These are phyloP conservation scores for Lenzites betulinus DNA, from an alignment of 768 basidiomycete genomes.

Conservation along the genomic window DNA sequence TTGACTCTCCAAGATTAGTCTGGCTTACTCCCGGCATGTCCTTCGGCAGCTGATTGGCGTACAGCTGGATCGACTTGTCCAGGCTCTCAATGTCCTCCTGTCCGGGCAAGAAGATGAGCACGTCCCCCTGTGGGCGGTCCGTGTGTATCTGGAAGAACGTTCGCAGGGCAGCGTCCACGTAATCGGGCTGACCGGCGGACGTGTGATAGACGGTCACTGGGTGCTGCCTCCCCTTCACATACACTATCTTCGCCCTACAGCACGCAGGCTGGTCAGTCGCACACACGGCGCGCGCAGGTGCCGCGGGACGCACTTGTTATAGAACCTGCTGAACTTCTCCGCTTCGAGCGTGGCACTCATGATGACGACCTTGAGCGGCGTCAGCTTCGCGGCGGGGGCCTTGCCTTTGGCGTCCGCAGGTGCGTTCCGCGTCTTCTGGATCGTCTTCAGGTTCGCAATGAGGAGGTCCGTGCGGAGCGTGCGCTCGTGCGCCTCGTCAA, in stretches of 20 bases:
- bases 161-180: constrained; percentile 84
- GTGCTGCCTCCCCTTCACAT: constrained; percentile 92
- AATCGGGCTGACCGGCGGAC: constrained; percentile 73
- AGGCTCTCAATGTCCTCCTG: constrained; percentile 97
- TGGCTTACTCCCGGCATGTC: constrained; percentile 51
- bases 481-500: constrained; percentile 98
- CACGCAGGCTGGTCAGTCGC: neutral
- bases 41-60: constrained; percentile 68
- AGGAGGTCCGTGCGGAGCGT: constrained; percentile 92
- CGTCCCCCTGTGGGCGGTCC: constrained; percentile 78
- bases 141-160: constrained; percentile 94
- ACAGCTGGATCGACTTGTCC: constrained; percentile 68
- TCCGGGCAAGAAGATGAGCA: constrained; percentile 93
- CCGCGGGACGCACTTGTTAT: constrained; percentile 60
- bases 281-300: neutral
- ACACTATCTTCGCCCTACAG: constrained; percentile 80
- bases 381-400: constrained; percentile 35
- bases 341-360: constrained; percentile 99
- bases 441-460: constrained; percentile 86
- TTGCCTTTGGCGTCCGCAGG: constrained; percentile 39
- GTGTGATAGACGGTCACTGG: constrained; percentile 86
- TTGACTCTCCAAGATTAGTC: neutral
- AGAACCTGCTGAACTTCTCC: constrained; percentile 90
- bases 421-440: constrained; percentile 66
- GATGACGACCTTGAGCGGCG: constrained; percentile 86